Evolutionary conservation across 2,329 filamentous ascomycete species (phyloP), one percentile per base, ranked within the genome.

Genomic region (Aspergillus tanneri): DNA sequence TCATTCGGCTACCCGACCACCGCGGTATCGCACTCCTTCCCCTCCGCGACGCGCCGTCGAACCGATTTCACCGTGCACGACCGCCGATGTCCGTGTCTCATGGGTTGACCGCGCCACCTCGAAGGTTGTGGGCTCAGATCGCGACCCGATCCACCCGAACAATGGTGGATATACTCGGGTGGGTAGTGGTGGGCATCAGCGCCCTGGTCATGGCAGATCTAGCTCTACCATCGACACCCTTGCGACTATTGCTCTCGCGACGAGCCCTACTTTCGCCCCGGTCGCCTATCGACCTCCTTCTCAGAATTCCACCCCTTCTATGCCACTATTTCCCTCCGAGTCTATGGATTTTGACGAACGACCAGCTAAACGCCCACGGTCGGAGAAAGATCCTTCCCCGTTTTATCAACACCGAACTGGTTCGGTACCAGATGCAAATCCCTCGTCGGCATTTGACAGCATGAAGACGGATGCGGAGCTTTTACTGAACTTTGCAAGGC

Each of bases 341-440:
- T 49, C 58, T 39, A 59, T 55, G 36, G 62, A 65, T 27, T 57
- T 62, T 34, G 50, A 58, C 36, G 66, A 82, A 57, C 74, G 79
- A 38, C 81, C 81, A 3, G 67, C 79, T 16, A 85, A 85, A 65
- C 77, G 83, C 34, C 75, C 80, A 40, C 77, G 81, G 53, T 84
- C 82, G 35, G 82, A 84, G 58, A 72, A 78, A 56, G 68, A 77
- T 43, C 69, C 72, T 12, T 74, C 75, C 21, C 75, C 71, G 34
- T 53, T 64, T 54, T 61, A 62, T 55, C 59, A 64, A 47, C 60
- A 63, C 47, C 59, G 57, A 48, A 49, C 54, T 44, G 54, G 54
- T 34, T 45, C 56, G 49, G 56, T 58, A 49, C 49, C 65, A 34
- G 59, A 63, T 42, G 56, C 63, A 27, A 66, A 62, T 55, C 61